Evolutionary conservation across 176 grass and related monocot genomes (phyloP), one percentile per base, ranked within the genome.

Genomic region (Stipa capillata): DNA sequence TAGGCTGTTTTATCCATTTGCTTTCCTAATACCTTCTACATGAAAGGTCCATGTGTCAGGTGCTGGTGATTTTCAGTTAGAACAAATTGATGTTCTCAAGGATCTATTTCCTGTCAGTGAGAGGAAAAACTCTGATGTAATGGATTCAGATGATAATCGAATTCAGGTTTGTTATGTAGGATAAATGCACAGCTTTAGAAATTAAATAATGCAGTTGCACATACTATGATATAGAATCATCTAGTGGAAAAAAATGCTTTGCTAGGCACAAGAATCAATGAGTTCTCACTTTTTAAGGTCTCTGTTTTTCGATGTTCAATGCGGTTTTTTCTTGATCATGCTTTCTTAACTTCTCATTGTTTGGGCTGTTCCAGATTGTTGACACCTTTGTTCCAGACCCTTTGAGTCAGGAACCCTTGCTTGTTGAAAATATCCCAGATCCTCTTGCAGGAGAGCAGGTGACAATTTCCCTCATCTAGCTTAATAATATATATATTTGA

Each of bases 391-490:
- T 80, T 91, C 87, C 95, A 89, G 95, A 98, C 39, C 70, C 90
- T 60, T 89, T 74, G 39, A 87, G 65, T 69, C 92, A 91, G 85
- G 89, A 98, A 63, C 80, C 80, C 51, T 94, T 98, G 23, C 79
- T 98, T 74, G 73, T 92, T 65, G 95, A 98, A 86, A 92, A 92
- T 85, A 78, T 82, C 40, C 87, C 87, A 69, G 88, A 98, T 65
- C 90, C 95, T 75, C 90, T 94, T 83, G 92, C 92, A 5, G 89
- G 92, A 64, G 95, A 98, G 81, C 92, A 98, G 92, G 95, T 94
- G 57, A 56, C 28, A 37, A 44, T 60, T 73, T 80, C 42, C 61
- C 18, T 11, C 51, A 51, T 76, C 25, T 12, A 31, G 20, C 33
- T 66, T 50, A 55, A 36, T 69, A 31, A 71, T 12, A 75, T 36